Evolutionary conservation across 805 yeast genomes (phyloP).

Genomic region (Teunomyces cretensis): DNA sequence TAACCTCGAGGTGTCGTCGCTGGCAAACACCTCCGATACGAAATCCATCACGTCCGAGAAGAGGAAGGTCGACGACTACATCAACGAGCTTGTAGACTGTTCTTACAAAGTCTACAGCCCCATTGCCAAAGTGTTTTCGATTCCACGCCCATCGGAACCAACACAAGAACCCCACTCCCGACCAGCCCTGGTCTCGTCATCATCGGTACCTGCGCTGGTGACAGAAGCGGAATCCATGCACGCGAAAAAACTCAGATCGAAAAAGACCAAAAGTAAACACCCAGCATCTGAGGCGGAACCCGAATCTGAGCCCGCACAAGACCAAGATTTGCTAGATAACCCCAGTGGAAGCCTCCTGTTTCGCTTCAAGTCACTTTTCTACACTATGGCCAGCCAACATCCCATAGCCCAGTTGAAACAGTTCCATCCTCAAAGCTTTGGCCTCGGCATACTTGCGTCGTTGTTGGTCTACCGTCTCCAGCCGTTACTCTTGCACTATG

Average conservation of each 20-base stretch:
- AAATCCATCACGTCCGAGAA: conserved; percentile 7
- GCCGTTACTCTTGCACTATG: conserved; percentile 22
- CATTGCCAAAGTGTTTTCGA: background rate
- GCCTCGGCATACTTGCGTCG: conserved; percentile 25
- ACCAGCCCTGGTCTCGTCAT: too few relatives aligned
- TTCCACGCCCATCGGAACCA: conserved; percentile 2
- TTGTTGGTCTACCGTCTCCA: conserved; percentile 19
- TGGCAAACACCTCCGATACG: background rate
- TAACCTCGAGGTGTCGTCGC: background rate
- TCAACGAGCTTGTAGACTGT: conserved; percentile 33
- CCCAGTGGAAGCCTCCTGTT: background rate
- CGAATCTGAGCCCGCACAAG: background rate
- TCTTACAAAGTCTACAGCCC: conserved; percentile 25
- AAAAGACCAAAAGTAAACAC: background rate
- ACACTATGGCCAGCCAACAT: background rate
- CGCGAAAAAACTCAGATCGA: background rate
- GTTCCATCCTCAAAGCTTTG: conserved; percentile 29
- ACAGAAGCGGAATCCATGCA: background rate
- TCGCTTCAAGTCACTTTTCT: background rate
- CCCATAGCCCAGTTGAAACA: conserved; percentile 5
- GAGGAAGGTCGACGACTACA: conserved; percentile 22
- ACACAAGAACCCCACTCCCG: too few relatives aligned
- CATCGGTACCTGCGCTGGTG: background rate
- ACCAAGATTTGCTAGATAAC: background rate
- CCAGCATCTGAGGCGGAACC: background rate